phyloP scores from a whole-genome alignment of 176 grass and related monocot species.

The Oryza glaberrima region DNA sequence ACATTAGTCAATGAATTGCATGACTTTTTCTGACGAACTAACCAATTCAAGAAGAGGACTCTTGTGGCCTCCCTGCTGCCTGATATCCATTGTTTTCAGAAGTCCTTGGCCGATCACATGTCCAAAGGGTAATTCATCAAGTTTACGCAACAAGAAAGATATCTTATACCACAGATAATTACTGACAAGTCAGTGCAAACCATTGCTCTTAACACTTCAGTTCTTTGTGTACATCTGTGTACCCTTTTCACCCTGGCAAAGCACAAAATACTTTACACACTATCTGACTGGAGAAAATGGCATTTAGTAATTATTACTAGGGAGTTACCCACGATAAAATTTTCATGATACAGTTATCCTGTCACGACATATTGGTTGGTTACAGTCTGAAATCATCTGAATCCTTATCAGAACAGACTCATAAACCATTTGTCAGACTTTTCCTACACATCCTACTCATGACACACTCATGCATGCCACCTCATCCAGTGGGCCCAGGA shows the following conservation, averaged over 20 bases:
- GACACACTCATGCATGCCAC: slow-evolving; percentile 44
- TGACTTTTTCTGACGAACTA: slow-evolving; percentile 2
- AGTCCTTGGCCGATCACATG: background rate
- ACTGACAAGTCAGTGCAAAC: background rate
- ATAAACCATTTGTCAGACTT: background rate
- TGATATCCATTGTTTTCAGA: slow-evolving; percentile 3
- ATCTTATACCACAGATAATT: background rate
- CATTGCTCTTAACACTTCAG: background rate
- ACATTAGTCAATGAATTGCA: slow-evolving; percentile 30
- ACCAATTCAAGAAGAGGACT: slow-evolving; percentile 35
- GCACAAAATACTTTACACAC: background rate
- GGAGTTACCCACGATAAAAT: background rate
- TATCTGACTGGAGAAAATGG: slow-evolving; percentile 1
- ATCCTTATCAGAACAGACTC: slow-evolving; percentile 30
- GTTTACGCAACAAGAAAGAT: background rate
- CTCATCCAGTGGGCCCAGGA: slow-evolving; percentile 24
- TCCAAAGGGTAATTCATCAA: background rate
- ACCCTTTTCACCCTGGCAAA: background rate
- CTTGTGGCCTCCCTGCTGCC: slow-evolving; percentile 8
- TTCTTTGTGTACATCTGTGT: background rate
- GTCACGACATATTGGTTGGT: background rate
- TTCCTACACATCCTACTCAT: slow-evolving; percentile 45
- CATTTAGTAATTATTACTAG: background rate
- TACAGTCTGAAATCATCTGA: slow-evolving; percentile 25
- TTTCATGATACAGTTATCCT: background rate